Evolutionary conservation across 305 asterid species (phyloP), one percentile per base, ranked within the genome.

Genomic region (Fraxinus baroniana): DNA sequence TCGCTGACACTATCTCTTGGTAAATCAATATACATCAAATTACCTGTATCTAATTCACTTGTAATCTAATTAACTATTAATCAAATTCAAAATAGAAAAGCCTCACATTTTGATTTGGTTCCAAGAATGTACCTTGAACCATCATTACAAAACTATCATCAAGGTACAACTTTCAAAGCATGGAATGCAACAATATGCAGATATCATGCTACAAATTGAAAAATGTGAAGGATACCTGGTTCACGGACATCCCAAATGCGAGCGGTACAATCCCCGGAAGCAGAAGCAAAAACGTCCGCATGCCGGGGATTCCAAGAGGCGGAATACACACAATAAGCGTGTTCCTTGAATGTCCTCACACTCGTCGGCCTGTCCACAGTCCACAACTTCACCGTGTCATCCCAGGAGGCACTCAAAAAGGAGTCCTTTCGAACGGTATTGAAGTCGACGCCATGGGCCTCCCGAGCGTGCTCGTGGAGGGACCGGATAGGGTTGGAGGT

Each of bases 191-290:
- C 33, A 62, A 62, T 62, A 62, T 62, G 17, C 72, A 24, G 33
- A 68, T 68, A 0, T 68, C 9, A 15, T 30, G 39, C 20, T 28
- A 70, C 41, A 70, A 13, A 72, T 72, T 72, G 12, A 20, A 35
- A 2, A 49, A 71, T 41, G 6, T 37, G 35, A 52, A 79, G 20
- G n/a, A 41, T 84, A 94, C 99, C 98, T 86, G 98, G 98, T 84
- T 96, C 98, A 17, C 98, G 93, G 12, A 96, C 97, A 89, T 96
- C 99, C 98, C 99, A 96, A 84, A 96, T 94, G 82, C 97, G 97
- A 8, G 94, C 79, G 57, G 97, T 94, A 74, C 98, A 96, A 86
- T 96, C 99, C 15, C 98, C 98, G 28, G 98, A 94, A 85, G 98
- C 98, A 28, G 97, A 93, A 15, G 99, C 98, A 74, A 96, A 96